Conservation (phyloP, 2,329 filamentous ascomycete genomes). For the Neofusicoccum laricinum region DNA sequence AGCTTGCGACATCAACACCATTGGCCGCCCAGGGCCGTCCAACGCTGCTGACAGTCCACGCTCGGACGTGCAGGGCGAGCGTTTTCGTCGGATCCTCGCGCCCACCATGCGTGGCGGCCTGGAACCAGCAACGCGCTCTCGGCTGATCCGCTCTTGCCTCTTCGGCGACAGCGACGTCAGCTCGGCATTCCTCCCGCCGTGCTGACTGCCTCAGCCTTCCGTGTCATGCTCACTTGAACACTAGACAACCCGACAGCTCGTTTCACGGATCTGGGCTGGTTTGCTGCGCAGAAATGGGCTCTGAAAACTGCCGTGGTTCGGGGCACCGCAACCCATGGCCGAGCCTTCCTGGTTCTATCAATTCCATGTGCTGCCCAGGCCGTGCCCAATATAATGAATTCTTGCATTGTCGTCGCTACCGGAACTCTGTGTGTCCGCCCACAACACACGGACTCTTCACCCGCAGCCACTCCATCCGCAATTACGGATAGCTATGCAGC, state of each 20-base stretch:
- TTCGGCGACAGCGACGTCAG: neutral
- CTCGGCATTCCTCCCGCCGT: neutral
- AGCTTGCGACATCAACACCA: neutral
- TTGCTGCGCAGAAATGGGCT: neutral
- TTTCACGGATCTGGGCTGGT: neutral
- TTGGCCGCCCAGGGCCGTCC: neutral
- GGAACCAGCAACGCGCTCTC: neutral
- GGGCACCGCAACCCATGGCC: neutral
- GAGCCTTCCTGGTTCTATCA: no score
- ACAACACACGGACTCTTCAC: neutral
- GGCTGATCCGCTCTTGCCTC: neutral
- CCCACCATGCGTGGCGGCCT: neutral
- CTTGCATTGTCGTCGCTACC: neutral
- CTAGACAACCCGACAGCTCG: neutral
- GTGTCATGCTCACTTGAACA: neutral
- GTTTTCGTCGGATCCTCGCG: neutral
- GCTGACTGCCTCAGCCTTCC: neutral
- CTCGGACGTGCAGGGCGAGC: neutral
- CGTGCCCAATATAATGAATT: constrained; percentile 5
- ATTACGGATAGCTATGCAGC: neutral
- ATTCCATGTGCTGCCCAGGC: neutral
- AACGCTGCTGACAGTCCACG: neutral
- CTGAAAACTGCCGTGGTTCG: no score
- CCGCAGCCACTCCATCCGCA: neutral
- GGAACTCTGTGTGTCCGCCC: neutral